These are phyloP conservation scores for Circinella minor DNA, from an alignment of 371 early-diverging fungal genomes.

Conservation along the genomic window DNA sequence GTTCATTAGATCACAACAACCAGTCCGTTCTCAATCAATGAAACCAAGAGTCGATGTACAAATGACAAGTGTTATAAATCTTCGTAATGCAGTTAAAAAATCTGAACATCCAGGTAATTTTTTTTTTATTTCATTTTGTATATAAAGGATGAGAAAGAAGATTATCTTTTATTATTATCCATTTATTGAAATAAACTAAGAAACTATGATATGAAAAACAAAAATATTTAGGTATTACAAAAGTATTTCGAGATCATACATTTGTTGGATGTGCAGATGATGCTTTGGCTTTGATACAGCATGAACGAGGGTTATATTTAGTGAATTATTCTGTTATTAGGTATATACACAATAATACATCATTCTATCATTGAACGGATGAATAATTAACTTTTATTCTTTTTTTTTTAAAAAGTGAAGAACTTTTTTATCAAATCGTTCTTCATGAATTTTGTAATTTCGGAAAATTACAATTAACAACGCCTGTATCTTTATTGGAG, in stretches of 20 bases:
- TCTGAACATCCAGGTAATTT: slow-evolving; percentile 60
- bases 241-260: slow-evolving; percentile 75
- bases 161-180: too few relatives aligned
- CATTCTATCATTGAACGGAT: not conserved
- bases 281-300: slow-evolving; percentile 75
- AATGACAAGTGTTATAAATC: slow-evolving; percentile 40
- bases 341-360: slow-evolving; percentile 36
- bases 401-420: slow-evolving; percentile 58
- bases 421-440: slow-evolving; percentile 87
- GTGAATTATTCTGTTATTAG: slow-evolving; percentile 75
- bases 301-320: slow-evolving; percentile 81
- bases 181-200: too few relatives aligned
- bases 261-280: slow-evolving; percentile 93
- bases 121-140: not conserved
- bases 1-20: not conserved
- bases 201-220: not conserved
- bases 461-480: slow-evolving; percentile 69
- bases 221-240: slow-evolving; percentile 59
- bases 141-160: too few relatives aligned
- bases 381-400: not conserved
- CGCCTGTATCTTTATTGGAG: slow-evolving; percentile 68
- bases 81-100: slow-evolving; percentile 74
- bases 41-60: slow-evolving; percentile 12
- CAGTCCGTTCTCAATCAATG: not conserved
- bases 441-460: slow-evolving; percentile 86